Base-by-base conservation (phyloP, 805 yeast genomes). In the Ogataea glucozyma region DNA sequence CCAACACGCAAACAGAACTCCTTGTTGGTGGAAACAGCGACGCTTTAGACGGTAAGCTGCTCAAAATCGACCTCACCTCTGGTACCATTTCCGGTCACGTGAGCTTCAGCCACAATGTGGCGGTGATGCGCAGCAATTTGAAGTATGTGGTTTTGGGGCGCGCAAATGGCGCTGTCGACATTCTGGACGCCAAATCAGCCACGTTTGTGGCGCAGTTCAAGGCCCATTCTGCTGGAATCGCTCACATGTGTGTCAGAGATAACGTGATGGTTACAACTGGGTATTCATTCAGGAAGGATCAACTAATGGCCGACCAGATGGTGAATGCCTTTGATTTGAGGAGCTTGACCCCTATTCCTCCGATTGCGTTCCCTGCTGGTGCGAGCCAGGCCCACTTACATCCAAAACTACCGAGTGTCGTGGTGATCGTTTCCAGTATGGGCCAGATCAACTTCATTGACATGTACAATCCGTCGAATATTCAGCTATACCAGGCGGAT, bases 371-470 rank as follows among this genome's bases (percentile, higher is more conserved):
- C 56, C 89, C 93, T 1, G 83, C 89, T 0, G 97, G 97, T 10
- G 97, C 98, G 1, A 74, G 85, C 8, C 85, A 76, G 58, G 93
- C 85, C 1, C 74, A 85, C 37, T 72, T 91, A 48, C 97, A 91
- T 65, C 97, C 98, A 6, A 84, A 85, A 47, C 60, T 89, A 38
- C 85, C 96, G 5, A 85, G 86, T 27, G 80, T 85, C 26, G 78
- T 88, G 33, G 61, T 88, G 4, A 80, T 87, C 6, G 84, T 88
- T 0, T 85, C 97, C 0, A 72, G 73, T 16, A 64, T 77, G 17
- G 98, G 98, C 13, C 91, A 88, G 46, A 69, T 93, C 44, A 96
- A 89, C 57, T 83, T 89, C 51, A 76, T 88, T 19, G 97, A 93
- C 62, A 75, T 86, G 54, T 80, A 78, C 47, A 87, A 88, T 60